These are phyloP conservation scores for Lactarius tabidus DNA, from an alignment of 768 basidiomycete genomes.

Conservation along the genomic window DNA sequence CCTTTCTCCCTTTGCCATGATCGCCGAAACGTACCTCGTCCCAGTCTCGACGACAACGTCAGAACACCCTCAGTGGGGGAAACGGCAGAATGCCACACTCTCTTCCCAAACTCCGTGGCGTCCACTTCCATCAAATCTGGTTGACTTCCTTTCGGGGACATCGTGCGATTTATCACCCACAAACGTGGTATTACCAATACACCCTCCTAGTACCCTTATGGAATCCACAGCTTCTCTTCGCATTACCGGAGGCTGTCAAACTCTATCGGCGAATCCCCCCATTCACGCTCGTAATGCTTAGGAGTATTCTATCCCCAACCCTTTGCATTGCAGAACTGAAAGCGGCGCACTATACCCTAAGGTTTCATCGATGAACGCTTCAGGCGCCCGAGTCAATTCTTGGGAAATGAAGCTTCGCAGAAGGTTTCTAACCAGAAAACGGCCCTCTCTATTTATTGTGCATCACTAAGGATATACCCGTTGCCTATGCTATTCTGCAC, in stretches of 20 bases:
- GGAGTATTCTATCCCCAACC: background rate
- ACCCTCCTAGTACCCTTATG: background rate
- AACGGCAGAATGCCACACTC: constrained; percentile 4
- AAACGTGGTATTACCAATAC: background rate
- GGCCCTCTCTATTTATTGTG: background rate
- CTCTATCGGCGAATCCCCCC: background rate
- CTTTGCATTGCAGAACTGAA: background rate
- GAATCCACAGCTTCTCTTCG: background rate
- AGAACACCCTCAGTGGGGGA: background rate
- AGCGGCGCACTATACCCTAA: constrained; percentile 1
- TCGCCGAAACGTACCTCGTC: background rate
- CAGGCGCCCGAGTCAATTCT: background rate
- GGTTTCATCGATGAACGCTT: constrained; percentile 1
- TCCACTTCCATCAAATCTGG: constrained; percentile 13
- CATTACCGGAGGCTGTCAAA: background rate
- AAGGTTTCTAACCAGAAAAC: constrained; percentile 1
- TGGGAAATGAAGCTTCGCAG: constrained; percentile 6
- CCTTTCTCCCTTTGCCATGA: background rate
- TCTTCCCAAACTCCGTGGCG: constrained; percentile 21
- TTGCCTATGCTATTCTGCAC: background rate
- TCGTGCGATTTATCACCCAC: constrained; percentile 13
- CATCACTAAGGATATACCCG: background rate
- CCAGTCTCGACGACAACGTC: background rate
- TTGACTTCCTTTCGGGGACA: background rate
- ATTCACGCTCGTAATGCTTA: background rate